phyloP scores from a whole-genome alignment of 2,329 filamentous ascomycete species.

The Zymoseptoria passerinii region DNA sequence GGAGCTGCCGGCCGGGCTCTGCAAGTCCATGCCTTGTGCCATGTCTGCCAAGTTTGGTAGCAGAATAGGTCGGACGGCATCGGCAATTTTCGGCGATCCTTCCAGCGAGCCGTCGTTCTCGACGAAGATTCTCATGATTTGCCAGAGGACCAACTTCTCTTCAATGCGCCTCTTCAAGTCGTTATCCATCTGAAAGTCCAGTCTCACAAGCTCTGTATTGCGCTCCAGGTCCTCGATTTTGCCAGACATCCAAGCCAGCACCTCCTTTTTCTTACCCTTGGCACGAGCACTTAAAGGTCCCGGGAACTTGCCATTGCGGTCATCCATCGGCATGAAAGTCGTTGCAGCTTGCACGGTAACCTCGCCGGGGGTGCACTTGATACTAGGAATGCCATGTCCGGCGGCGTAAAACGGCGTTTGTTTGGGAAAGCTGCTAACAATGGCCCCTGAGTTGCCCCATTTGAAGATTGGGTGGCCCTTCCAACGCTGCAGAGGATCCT shows the following conservation, averaged over 20 bases:
- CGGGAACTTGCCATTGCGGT: constrained; percentile 72
- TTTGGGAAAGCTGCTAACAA: constrained; percentile 81
- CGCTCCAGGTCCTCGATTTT: constrained; percentile 68
- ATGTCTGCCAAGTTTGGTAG: constrained; percentile 47
- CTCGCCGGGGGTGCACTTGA: constrained; percentile 74
- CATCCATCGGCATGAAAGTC: constrained; percentile 61
- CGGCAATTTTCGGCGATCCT: constrained; percentile 61
- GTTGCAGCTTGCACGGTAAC: constrained; percentile 70
- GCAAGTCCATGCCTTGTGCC: constrained; percentile 30
- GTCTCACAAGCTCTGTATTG: constrained; percentile 37
- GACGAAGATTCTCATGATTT: constrained; percentile 69
- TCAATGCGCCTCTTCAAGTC: constrained; percentile 62
- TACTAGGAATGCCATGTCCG: constrained; percentile 62
- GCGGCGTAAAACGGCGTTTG: constrained; percentile 79
- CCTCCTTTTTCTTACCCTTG: constrained; percentile 95
- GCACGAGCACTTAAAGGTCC: constrained; percentile 81
- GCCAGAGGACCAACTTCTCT: constrained; percentile 81
- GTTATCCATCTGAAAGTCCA: constrained; percentile 44
- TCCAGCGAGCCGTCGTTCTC: constrained; percentile 81
- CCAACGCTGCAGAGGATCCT: constrained; percentile 81
- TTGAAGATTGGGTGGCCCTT: constrained; percentile 77
- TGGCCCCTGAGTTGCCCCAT: constrained; percentile 78
- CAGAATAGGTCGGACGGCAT: constrained; percentile 66
- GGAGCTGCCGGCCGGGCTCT: constrained; percentile 19
- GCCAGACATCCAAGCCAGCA: constrained; percentile 66